Conservation (phyloP, 768 basidiomycete species). For the Lactarius quietus region DNA sequence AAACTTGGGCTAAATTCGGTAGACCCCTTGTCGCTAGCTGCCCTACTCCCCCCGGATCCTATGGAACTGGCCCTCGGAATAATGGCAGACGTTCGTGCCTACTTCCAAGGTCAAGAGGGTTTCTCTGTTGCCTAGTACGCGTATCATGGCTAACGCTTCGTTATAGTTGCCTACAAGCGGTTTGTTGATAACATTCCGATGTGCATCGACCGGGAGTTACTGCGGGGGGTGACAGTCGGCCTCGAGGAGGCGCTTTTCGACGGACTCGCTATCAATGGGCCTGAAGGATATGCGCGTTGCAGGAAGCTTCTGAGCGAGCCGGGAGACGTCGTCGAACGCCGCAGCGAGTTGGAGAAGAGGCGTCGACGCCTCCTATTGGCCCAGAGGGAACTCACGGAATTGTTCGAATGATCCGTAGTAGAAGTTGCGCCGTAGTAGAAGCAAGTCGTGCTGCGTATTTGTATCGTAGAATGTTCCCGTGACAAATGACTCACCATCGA, state of each 20-base stretch:
- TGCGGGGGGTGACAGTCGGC: constrained; percentile 43
- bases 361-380: constrained; percentile 45
- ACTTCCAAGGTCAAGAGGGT: constrained; percentile 60
- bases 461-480: no score
- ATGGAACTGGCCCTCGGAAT: constrained; percentile 55
- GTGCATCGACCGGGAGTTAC: constrained; percentile 52
- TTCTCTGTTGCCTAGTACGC: not conserved
- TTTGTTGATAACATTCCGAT: constrained; percentile 55
- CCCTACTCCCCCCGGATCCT: constrained; percentile 47
- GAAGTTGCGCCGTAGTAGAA: not conserved
- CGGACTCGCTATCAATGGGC: constrained; percentile 47
- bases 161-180: constrained; percentile 52
- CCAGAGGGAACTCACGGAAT: constrained; percentile 36
- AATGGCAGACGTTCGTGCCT: constrained; percentile 70
- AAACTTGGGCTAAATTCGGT: constrained; percentile 40
- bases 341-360: constrained; percentile 49
- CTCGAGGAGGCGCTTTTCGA: constrained; percentile 42
- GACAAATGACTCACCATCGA: not conserved
- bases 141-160: not conserved
- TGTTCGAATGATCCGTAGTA: constrained; percentile 12
- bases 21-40: constrained; percentile 41
- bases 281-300: constrained; percentile 44
- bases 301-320: constrained; percentile 49
- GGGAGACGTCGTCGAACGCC: constrained; percentile 37
- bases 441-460: not conserved